Evolutionary conservation across 148 eudicot species (phyloP).

Genomic region (Drosera capensis): DNA sequence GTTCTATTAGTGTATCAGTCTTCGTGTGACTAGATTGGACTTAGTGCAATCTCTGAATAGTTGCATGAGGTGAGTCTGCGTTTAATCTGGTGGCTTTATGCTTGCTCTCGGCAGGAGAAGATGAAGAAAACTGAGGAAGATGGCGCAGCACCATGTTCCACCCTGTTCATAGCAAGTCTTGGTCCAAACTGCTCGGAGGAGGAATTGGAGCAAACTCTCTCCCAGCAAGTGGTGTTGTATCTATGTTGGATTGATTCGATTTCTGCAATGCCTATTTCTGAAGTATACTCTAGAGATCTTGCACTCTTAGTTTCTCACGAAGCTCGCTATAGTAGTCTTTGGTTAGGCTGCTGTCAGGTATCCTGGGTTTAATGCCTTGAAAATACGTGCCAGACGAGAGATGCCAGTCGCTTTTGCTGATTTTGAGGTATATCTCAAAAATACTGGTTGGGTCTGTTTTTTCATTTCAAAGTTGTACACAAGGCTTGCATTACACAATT

Average conservation of each 20-base stretch:
- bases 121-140: constrained; percentile 35
- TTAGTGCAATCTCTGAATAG: too few species aligned
- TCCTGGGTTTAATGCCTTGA: constrained; percentile 69
- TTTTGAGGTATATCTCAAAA: constrained; percentile 63
- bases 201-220: constrained; percentile 51
- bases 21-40: too few species aligned
- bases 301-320: neutral
- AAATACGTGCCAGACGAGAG: constrained; percentile 65
- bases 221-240: constrained; percentile 32
- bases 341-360: constrained; percentile 30
- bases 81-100: too few species aligned
- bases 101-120: constrained; percentile 24
- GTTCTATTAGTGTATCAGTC: too few species aligned
- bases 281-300: neutral
- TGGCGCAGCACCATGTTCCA: constrained; percentile 45
- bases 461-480: neutral
- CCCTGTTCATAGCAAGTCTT: constrained; percentile 87
- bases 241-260: neutral
- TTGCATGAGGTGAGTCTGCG: too few species aligned
- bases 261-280: neutral
- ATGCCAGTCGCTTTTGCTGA: constrained; percentile 98
- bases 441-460: neutral
- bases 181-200: constrained; percentile 75
- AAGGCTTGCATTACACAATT: too few species aligned
- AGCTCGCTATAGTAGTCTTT: neutral